These are phyloP conservation scores for Oryza nivara DNA, from an alignment of 176 grass and related monocot genomes.

Conservation along the genomic window DNA sequence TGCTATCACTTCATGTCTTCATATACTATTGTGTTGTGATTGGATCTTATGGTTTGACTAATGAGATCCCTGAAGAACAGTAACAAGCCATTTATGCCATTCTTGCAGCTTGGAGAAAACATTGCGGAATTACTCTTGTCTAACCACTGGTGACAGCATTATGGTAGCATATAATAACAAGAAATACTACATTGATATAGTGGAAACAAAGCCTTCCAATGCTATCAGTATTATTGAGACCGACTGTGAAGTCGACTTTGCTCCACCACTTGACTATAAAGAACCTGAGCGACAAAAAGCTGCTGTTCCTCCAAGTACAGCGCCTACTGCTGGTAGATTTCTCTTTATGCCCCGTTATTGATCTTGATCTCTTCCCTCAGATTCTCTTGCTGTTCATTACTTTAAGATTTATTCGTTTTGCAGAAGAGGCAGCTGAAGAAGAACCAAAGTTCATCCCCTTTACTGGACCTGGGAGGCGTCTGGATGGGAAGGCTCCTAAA, in stretches of 20 bases:
- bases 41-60: slow-evolving; percentile 7
- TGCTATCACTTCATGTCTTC: slow-evolving; percentile 15
- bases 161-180: slow-evolving; percentile 99
- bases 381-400: slow-evolving; percentile 32
- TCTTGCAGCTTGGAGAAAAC: slow-evolving; percentile 92
- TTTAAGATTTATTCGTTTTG: slow-evolving; percentile 12
- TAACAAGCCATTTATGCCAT: slow-evolving; percentile 32
- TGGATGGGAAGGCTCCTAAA: slow-evolving; percentile 78
- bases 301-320: slow-evolving; percentile 43
- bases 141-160: slow-evolving; percentile 95
- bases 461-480: slow-evolving; percentile 71
- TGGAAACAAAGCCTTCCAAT: slow-evolving; percentile 90
- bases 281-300: slow-evolving; percentile 70
- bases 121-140: slow-evolving; percentile 89
- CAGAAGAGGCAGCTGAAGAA: slow-evolving; percentile 66
- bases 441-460: slow-evolving; percentile 82
- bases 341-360: not conserved
- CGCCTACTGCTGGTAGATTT: slow-evolving; percentile 49
- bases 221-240: slow-evolving; percentile 99
- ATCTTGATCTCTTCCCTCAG: not conserved
- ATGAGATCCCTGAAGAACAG: slow-evolving; percentile 11
- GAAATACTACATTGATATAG: slow-evolving; percentile 99
- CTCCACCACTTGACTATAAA: slow-evolving; percentile 94
- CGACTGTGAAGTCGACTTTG: slow-evolving; percentile 99
- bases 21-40: slow-evolving; percentile 1